Conservation (phyloP, 2,329 filamentous ascomycete species). For the Microdochium bolleyi region DNA sequence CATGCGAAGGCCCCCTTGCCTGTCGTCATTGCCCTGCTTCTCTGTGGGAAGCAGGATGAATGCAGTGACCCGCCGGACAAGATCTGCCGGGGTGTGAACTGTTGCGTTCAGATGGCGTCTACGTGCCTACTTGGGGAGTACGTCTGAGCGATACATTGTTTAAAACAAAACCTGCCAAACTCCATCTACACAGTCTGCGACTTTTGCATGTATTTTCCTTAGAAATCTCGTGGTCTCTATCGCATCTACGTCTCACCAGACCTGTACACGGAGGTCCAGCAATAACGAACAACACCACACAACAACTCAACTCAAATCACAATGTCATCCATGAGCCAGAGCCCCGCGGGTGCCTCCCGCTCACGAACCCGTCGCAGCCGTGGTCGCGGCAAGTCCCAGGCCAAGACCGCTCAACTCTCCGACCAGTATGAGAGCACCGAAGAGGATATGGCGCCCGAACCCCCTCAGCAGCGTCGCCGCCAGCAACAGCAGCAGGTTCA, state of each 20-base stretch:
- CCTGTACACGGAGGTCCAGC: background rate
- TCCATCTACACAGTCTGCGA: background rate
- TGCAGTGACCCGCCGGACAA: background rate
- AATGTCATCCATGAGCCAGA: conserved; percentile 36
- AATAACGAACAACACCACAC: background rate
- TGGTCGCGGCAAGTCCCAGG: background rate
- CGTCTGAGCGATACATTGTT: background rate
- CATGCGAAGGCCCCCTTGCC: background rate
- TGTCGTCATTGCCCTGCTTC: background rate
- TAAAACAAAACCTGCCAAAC: background rate
- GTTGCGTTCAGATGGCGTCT: background rate
- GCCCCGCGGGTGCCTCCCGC: conserved; percentile 56
- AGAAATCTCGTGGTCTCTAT: background rate
- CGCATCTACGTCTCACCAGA: background rate
- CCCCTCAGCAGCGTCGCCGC: background rate
- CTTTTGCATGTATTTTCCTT: background rate
- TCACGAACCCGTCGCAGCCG: conserved; percentile 30
- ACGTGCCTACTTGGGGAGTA: background rate
- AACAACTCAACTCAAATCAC: conserved; percentile 1
- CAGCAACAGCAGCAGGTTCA: background rate
- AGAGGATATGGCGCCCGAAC: background rate
- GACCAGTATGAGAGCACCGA: background rate
- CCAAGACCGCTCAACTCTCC: background rate
- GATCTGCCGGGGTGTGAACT: background rate
- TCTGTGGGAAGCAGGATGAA: background rate